Evolutionary conservation across 1,284 basidiomycete species (phyloP).

Genomic region (Coniophora puteana): DNA sequence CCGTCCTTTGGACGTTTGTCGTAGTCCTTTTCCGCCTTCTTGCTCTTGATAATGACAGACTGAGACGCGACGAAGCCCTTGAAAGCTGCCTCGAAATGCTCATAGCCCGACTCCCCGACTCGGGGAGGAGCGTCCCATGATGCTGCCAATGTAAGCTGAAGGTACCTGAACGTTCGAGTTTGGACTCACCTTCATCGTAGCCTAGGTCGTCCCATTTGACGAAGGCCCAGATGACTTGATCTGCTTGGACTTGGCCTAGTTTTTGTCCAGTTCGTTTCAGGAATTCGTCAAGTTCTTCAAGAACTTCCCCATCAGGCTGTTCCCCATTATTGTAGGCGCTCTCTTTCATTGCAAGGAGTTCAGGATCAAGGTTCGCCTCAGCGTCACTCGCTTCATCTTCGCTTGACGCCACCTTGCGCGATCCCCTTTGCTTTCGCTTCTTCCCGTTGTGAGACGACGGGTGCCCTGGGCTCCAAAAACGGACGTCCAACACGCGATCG

Average conservation of each 20-base stretch:
- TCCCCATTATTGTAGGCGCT: constrained; percentile 53
- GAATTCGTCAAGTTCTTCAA: constrained; percentile 60
- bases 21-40: constrained; percentile 33
- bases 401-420: constrained; percentile 16
- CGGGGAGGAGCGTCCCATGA: constrained; percentile 87
- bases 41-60: constrained; percentile 52
- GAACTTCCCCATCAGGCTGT: constrained; percentile 45
- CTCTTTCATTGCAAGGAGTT: constrained; percentile 30
- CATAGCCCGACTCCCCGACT: constrained; percentile 51
- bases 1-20: constrained; percentile 46
- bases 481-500: constrained; percentile 77
- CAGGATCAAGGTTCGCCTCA: constrained; percentile 18
- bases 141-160: constrained; percentile 41
- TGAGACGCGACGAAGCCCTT: constrained; percentile 61
- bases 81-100: constrained; percentile 67
- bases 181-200: constrained; percentile 76
- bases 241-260: constrained; percentile 50
- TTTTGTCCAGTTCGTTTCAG: constrained; percentile 41
- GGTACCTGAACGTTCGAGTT: constrained; percentile 1
- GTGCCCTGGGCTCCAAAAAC: constrained; percentile 45
- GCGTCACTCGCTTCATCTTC: constrained; percentile 31
- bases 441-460: constrained; percentile 21
- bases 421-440: constrained; percentile 24
- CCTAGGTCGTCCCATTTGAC: constrained; percentile 90
- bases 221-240: constrained; percentile 71